Evolutionary conservation across 768 basidiomycete genomes (phyloP).

Genomic region (Rhodotorula diobovata): DNA sequence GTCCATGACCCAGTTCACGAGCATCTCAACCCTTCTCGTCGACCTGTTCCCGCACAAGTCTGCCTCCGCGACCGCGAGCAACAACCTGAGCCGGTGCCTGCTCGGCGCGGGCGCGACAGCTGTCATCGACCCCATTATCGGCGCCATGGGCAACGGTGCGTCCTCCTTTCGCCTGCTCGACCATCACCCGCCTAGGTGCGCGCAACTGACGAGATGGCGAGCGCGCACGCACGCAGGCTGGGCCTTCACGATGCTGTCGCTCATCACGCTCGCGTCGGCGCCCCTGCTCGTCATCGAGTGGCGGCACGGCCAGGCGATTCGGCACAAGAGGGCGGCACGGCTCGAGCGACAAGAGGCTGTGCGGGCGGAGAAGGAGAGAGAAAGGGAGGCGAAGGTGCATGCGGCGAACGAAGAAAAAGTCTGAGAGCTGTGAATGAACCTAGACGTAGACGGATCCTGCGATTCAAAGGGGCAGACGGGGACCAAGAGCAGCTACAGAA

Average conservation of each 20-base stretch:
- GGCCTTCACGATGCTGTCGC: slow-evolving; percentile 29
- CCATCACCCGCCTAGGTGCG: too few relatives aligned
- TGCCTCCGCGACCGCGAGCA: slow-evolving; percentile 20
- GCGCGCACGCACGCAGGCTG: too few relatives aligned
- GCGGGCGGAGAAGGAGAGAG: background rate
- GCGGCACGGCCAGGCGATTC: slow-evolving; percentile 16
- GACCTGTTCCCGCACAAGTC: slow-evolving; percentile 46
- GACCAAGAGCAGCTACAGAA: background rate
- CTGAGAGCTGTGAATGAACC: too few relatives aligned
- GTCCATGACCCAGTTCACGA: slow-evolving; percentile 35
- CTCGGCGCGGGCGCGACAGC: slow-evolving; percentile 26
- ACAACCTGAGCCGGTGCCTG: slow-evolving; percentile 39
- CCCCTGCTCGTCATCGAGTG: slow-evolving; percentile 29
- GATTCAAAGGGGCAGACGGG: background rate
- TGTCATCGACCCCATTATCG: slow-evolving; percentile 28
- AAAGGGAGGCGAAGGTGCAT: background rate
- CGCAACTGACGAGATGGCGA: too few relatives aligned
- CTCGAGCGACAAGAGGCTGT: background rate
- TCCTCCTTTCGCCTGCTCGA: background rate
- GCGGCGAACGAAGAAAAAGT: too few relatives aligned
- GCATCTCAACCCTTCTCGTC: slow-evolving; percentile 38
- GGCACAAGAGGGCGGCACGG: slow-evolving; percentile 1
- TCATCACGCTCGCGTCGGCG: slow-evolving; percentile 13
- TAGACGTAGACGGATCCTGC: too few relatives aligned
- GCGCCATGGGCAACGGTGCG: slow-evolving; percentile 18